Evolutionary conservation across 352 stramenopile species (phyloP).

Genomic region (Pythium dissotocum): DNA sequence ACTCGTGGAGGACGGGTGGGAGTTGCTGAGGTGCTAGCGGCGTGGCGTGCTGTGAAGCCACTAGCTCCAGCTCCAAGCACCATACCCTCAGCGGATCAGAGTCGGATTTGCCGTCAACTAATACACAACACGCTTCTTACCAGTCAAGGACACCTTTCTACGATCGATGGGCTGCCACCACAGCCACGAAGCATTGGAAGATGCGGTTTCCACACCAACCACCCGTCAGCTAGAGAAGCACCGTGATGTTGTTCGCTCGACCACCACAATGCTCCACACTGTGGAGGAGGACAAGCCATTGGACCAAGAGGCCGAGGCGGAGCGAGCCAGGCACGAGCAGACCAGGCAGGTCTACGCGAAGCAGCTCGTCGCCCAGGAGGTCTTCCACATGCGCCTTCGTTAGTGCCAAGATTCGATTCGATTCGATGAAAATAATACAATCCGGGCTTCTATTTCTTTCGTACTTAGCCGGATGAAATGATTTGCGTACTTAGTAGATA

Average conservation of each 20-base stretch:
- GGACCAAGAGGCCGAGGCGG: constrained; percentile 4
- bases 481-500: neutral
- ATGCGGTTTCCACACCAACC: neutral
- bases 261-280: neutral
- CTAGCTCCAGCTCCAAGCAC: too few relatives aligned
- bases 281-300: constrained; percentile 2
- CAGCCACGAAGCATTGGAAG: neutral
- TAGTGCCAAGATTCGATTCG: neutral
- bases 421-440: too few relatives aligned
- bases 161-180: neutral
- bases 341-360: constrained; percentile 8
- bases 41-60: too few relatives aligned
- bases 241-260: neutral
- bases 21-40: too few relatives aligned
- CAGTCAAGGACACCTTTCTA: too few relatives aligned
- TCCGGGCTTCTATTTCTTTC: neutral
- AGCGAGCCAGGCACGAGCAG: constrained; percentile 2
- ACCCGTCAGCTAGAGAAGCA: neutral
- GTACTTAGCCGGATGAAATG: neutral
- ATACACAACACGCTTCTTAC: too few relatives aligned
- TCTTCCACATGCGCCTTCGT: neutral
- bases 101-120: too few relatives aligned
- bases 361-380: constrained; percentile 1
- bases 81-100: too few relatives aligned
- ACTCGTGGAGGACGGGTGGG: too few relatives aligned